These are phyloP conservation scores for Moniliophthora roreri DNA, from an alignment of 1,284 basidiomycete genomes.

Conservation along the genomic window DNA sequence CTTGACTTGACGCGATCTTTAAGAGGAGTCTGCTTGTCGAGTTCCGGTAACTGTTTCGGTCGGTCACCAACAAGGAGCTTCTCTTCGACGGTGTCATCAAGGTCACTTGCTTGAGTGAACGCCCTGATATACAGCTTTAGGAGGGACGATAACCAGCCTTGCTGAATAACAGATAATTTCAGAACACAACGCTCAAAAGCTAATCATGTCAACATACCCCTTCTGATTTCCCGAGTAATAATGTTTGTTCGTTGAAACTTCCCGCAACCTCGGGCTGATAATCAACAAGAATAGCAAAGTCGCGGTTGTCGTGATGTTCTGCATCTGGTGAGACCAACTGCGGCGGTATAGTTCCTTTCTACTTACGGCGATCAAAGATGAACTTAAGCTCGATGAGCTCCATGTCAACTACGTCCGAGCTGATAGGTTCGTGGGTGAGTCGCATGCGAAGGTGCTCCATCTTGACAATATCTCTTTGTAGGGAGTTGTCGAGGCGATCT, in stretches of 20 bases:
- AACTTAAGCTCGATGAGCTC: constrained; percentile 83
- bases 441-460: constrained; percentile 83
- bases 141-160: constrained; percentile 69
- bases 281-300: constrained; percentile 74
- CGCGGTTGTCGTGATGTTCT: constrained; percentile 77
- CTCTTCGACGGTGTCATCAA: constrained; percentile 75
- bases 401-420: constrained; percentile 69
- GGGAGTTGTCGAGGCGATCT: constrained; percentile 73
- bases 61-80: constrained; percentile 76
- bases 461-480: constrained; percentile 76
- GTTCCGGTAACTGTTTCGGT: constrained; percentile 59
- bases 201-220: constrained; percentile 43
- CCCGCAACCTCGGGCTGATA: constrained; percentile 62
- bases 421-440: constrained; percentile 69
- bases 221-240: constrained; percentile 59
- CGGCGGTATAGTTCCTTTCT: constrained; percentile 15
- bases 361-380: constrained; percentile 73
- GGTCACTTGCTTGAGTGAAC: constrained; percentile 73
- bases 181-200: neutral
- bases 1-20: constrained; percentile 53
- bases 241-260: constrained; percentile 64
- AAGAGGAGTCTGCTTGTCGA: constrained; percentile 50
- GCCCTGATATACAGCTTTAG: constrained; percentile 74
- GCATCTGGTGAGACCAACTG: constrained; percentile 13
- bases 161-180: constrained; percentile 32